phyloP scores from a whole-genome alignment of 73 alveolate species.

The Blepharisma stoltei region DNA sequence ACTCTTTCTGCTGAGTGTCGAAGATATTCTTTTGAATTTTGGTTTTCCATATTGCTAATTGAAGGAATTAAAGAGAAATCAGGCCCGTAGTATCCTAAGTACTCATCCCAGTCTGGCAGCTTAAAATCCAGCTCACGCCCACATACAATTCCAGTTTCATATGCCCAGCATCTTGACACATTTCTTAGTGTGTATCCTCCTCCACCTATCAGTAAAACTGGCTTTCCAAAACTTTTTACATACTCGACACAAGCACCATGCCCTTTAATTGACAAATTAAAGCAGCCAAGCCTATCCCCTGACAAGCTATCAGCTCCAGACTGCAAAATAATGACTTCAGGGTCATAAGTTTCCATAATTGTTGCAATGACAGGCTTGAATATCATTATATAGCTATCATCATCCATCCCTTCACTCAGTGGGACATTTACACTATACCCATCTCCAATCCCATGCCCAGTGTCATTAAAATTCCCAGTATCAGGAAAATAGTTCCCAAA shows the following conservation, averaged over 20 bases:
- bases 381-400: conserved; percentile 69
- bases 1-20: not conserved
- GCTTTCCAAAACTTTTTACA: conserved; percentile 86
- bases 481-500: conserved; percentile 99
- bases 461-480: conserved; percentile 93
- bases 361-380: conserved; percentile 87
- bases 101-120: conserved; percentile 48
- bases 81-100: conserved; percentile 86
- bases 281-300: conserved; percentile 97
- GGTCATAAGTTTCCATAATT: conserved; percentile 41
- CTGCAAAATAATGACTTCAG: conserved; percentile 66
- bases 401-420: conserved; percentile 96
- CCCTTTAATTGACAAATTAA: conserved; percentile 89
- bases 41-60: conserved; percentile 95
- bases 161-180: conserved; percentile 98
- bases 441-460: conserved; percentile 94
- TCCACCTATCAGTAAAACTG: conserved; percentile 94
- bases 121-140: conserved; percentile 66
- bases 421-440: conserved; percentile 96
- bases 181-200: conserved; percentile 98
- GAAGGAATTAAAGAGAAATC: conserved; percentile 91
- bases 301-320: conserved; percentile 93
- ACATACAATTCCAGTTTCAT: conserved; percentile 87
- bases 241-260: conserved; percentile 90
- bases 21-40: conserved; percentile 73